Conservation (phyloP, 345 rosid species). For the Salix arbutifolia region DNA sequence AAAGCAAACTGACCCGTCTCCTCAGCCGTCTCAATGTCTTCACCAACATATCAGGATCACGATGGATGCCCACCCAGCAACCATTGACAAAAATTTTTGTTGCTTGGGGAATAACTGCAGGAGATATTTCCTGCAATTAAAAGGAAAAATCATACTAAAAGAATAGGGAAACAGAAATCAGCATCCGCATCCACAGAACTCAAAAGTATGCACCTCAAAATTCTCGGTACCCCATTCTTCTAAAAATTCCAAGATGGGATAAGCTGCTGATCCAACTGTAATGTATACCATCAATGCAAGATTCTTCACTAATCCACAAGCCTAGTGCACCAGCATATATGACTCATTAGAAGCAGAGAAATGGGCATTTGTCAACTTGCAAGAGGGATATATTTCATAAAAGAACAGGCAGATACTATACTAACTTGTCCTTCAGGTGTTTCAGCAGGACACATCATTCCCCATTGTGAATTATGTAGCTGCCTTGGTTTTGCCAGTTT, state of each 20-base stretch:
- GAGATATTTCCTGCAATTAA: constrained; percentile 78
- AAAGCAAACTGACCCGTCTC: constrained; percentile 59
- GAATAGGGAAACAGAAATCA: not conserved
- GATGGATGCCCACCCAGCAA: constrained; percentile 98
- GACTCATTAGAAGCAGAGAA: not conserved
- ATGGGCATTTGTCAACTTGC: not conserved
- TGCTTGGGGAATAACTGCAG: constrained; percentile 91
- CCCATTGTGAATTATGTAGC: constrained; percentile 99
- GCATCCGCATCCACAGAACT: not conserved
- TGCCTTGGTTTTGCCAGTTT: constrained; percentile 98
- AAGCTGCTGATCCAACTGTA: constrained; percentile 94
- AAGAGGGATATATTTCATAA: not conserved
- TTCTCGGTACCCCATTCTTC: constrained; percentile 98
- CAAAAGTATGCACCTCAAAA: constrained; percentile 61
- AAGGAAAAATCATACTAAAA: constrained; percentile 3
- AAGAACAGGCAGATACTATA: not conserved
- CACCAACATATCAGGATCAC: constrained; percentile 98
- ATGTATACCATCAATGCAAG: constrained; percentile 96
- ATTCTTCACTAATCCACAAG: constrained; percentile 96
- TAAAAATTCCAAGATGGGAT: constrained; percentile 86
- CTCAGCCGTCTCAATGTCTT: constrained; percentile 85
- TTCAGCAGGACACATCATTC: constrained; percentile 99
- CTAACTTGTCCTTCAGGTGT: constrained; percentile 99
- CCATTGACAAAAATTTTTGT: constrained; percentile 95
- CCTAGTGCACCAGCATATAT: constrained; percentile 40